phyloP scores from a whole-genome alignment of 768 basidiomycete genomes.

The Mycena leptocephala region DNA sequence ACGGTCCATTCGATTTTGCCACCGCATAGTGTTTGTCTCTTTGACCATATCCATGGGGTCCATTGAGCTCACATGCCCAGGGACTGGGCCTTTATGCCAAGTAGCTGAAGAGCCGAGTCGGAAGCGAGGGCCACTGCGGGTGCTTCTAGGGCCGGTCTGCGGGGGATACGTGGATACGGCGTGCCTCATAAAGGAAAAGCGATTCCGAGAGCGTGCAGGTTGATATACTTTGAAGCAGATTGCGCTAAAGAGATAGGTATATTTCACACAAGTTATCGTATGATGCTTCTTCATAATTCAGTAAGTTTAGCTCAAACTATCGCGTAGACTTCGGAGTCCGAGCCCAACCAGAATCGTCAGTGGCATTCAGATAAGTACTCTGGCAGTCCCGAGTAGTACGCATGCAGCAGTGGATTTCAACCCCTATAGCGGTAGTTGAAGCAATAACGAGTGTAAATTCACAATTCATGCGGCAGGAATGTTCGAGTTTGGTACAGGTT shows the following conservation, averaged over 20 bases:
- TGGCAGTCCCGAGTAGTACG: too few relatives aligned
- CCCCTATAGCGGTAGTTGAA: too few relatives aligned
- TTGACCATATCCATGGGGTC: neutral
- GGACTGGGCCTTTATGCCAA: neutral
- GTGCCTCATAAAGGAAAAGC: neutral
- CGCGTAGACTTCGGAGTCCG: too few relatives aligned
- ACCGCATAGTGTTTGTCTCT: conserved; percentile 20
- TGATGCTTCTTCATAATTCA: too few relatives aligned
- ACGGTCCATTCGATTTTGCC: conserved; percentile 32
- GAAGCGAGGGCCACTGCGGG: conserved; percentile 4
- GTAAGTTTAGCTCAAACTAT: too few relatives aligned
- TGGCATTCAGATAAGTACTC: too few relatives aligned
- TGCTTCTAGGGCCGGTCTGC: conserved; percentile 9
- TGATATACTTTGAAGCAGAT: neutral
- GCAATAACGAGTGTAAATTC: too few relatives aligned
- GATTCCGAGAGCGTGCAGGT: neutral
- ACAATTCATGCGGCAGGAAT: too few relatives aligned
- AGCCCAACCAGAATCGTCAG: too few relatives aligned
- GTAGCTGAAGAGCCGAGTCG: conserved; percentile 22
- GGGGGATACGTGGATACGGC: neutral
- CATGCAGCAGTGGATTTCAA: too few relatives aligned
- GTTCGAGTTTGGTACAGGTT: too few relatives aligned
- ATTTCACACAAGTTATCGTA: neutral
- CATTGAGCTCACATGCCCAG: neutral
- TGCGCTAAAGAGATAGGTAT: neutral